Conservation (phyloP, 306 rosid species). For the Inga laurina region DNA sequence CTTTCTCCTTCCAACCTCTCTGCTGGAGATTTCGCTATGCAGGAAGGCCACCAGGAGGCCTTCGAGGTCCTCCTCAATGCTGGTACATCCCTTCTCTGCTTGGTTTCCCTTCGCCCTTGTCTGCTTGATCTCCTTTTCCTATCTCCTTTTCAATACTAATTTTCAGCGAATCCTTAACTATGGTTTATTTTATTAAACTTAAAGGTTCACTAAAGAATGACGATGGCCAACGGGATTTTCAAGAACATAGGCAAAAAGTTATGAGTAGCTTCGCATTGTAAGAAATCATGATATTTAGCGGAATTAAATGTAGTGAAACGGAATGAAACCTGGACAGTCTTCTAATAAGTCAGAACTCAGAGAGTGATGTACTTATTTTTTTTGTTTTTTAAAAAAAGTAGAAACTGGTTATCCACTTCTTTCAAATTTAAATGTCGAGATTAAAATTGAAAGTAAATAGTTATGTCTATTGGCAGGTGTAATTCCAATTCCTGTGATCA, state of each 20-base stretch:
- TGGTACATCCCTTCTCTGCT: conserved; percentile 38
- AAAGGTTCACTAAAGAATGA: background rate
- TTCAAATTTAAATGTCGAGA: background rate
- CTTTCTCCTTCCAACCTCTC: conserved; percentile 79
- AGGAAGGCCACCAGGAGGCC: conserved; percentile 66
- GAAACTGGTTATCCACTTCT: background rate
- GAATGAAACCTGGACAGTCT: background rate
- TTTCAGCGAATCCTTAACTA: background rate
- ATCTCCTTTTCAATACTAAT: background rate
- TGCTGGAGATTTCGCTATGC: conserved; percentile 79
- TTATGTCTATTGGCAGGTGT: background rate
- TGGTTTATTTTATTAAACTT: background rate
- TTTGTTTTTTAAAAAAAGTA: background rate
- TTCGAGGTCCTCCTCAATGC: conserved; percentile 69
- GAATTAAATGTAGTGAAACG: background rate
- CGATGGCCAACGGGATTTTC: background rate
- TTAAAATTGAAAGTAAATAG: background rate
- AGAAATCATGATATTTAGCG: background rate
- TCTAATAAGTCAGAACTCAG: background rate
- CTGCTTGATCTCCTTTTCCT: background rate
- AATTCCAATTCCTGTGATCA: background rate
- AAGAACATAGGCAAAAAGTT: background rate
- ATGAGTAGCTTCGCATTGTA: background rate
- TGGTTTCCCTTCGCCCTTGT: background rate
- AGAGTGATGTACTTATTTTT: background rate